Percentiles rank a stretch among this genome's conserved stretches.
phyloP scores from a whole-genome alignment of 2,329 filamentous ascomycete species.

The Cladophialophora chaetospira region DNA sequence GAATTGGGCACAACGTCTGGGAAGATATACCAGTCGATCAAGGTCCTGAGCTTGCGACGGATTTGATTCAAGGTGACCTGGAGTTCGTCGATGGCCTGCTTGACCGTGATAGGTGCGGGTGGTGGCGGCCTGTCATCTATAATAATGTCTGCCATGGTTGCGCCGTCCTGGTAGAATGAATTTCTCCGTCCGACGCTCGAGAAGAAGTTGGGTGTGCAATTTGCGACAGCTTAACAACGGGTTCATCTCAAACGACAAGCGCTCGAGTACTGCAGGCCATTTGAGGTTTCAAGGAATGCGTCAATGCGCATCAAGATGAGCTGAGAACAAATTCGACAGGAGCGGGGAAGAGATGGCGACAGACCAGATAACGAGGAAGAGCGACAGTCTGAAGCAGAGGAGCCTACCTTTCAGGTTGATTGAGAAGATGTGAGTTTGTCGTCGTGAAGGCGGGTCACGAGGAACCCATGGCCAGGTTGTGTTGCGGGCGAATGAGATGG shows the following conservation, averaged over 20 bases:
- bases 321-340: neutral
- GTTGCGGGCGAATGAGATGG: neutral
- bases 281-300: too few species aligned
- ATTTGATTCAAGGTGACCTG: slow-evolving; percentile 20
- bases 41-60: slow-evolving; percentile 28
- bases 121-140: slow-evolving; percentile 16
- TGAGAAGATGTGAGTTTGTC: neutral
- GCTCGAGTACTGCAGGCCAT: too few species aligned
- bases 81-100: slow-evolving; percentile 28
- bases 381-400: neutral
- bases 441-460: slow-evolving; percentile 3
- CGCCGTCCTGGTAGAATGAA: neutral
- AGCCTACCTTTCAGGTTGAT: slow-evolving; percentile 5
- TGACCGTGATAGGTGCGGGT: slow-evolving; percentile 24
- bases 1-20: slow-evolving; percentile 28
- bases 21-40: slow-evolving; percentile 34
- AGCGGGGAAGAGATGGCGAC: neutral
- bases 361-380: neutral
- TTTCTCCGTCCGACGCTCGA: neutral
- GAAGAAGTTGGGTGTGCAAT: neutral
- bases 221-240: neutral
- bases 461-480: neutral
- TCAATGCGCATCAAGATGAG: neutral
- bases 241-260: neutral
- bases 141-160: slow-evolving; percentile 5